Evolutionary conservation across 228 moss, liverwort and hornwort species (phyloP).

Genomic region (Sphagnum magellanicum): DNA sequence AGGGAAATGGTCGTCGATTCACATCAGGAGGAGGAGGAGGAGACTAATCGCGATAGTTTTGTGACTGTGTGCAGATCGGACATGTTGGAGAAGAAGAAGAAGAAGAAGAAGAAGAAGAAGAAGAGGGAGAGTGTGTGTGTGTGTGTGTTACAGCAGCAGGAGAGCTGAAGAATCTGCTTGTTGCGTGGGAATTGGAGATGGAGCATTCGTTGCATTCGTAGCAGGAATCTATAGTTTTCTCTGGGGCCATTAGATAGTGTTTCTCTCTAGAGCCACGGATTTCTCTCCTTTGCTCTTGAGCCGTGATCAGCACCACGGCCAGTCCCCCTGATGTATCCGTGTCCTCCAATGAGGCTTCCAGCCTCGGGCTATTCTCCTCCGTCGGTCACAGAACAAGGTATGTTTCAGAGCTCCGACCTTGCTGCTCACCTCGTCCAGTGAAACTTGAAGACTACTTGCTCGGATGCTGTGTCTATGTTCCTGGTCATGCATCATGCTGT

Average conservation of each 20-base stretch:
- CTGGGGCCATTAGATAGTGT: background rate
- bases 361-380: conserved; percentile 57
- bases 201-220: conserved; percentile 18
- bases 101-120: no score
- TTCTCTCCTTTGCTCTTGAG: background rate
- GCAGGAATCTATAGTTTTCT: conserved; percentile 7
- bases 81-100: no score
- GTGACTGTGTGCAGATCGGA: no score
- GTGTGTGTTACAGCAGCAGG: no score
- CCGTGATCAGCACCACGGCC: conserved; percentile 11
- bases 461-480: no score
- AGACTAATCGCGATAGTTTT: no score
- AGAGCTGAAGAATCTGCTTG: no score
- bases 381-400: conserved; percentile 48
- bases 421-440: background rate
- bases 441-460: conserved; percentile 2
- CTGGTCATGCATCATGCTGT: background rate
- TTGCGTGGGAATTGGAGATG: conserved; percentile 11
- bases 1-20: no score
- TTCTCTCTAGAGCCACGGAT: conserved; percentile 5
- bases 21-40: no score
- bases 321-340: conserved; percentile 46
- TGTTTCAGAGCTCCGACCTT: conserved; percentile 4
- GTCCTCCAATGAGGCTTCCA: conserved; percentile 61
- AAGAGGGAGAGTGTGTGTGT: no score